phyloP scores from a whole-genome alignment of 1,139 yeast species.

The Candida tetrigidarum region DNA sequence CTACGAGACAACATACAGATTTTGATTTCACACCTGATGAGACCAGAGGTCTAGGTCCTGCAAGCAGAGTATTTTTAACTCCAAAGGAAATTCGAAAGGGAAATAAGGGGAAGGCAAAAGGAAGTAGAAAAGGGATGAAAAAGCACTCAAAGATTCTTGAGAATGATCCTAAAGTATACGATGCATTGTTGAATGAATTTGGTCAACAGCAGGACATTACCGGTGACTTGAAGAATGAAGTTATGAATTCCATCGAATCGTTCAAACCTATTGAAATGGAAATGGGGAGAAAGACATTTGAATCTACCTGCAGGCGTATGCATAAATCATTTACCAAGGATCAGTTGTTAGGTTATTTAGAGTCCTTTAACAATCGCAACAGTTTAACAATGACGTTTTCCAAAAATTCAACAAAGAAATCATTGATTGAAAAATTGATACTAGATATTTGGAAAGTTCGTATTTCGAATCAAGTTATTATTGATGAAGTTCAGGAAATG shows the following conservation, averaged over 20 bases:
- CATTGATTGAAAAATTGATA: slow-evolving; percentile 16
- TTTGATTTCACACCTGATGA: no score
- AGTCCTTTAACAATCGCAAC: no score
- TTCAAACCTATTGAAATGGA: slow-evolving; percentile 17
- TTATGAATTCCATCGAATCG: slow-evolving; percentile 18
- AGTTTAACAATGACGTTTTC: not conserved
- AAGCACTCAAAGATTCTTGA: no score
- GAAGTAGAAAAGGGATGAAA: no score
- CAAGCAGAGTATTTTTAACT: no score
- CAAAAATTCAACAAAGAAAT: slow-evolving; percentile 14
- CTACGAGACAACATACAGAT: no score
- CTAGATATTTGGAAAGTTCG: slow-evolving; percentile 42
- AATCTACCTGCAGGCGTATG: slow-evolving; percentile 16
- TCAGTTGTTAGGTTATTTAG: slow-evolving; percentile 27
- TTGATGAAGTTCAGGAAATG: slow-evolving; percentile 43
- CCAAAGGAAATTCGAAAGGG: no score
- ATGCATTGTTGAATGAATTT: not conserved
- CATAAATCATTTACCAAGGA: slow-evolving; percentile 23
- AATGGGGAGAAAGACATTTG: slow-evolving; percentile 18
- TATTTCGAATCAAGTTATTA: slow-evolving; percentile 30
- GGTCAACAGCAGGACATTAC: not conserved
- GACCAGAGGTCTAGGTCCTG: no score
- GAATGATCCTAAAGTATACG: no score
- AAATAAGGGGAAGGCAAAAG: no score
- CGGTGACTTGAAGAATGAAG: slow-evolving; percentile 4